Evolutionary conservation across 2,329 filamentous ascomycete species (phyloP), one percentile per base, ranked within the genome.

Genomic region (Aspergillus sp.): DNA sequence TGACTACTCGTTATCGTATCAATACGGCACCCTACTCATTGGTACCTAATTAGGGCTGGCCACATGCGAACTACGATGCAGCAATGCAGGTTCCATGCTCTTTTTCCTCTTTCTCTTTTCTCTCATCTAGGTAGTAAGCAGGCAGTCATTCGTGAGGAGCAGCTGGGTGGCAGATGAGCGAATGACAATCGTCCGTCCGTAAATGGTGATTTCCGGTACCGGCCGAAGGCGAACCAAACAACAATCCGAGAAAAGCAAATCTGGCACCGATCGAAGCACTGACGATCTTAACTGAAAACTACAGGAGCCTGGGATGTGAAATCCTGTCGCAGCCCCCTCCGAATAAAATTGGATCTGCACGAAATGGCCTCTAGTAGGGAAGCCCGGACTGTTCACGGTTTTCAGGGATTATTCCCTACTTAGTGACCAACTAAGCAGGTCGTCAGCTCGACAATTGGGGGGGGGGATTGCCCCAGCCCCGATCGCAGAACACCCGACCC

Each of bases 231-330:
- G 32, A 45, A 45, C 41, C 39, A 32, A 32, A 47, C 28, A 55
- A 47, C 53, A 15, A 36, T 36, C 53, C 30, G 41, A 55, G 53
- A 55, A 47, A 55, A 55, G 39, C 53, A 55, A 55, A 55, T 55
- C 53, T 55, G 53, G 39, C 53, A 36, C 53, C 53, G 53, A 55
- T 55, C 53, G 53, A 45, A 30, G 39, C 43, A 30, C 41, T 30
- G 53, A 15, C 39, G 53, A 55, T 55, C 53, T 30, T 47, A 45
- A 55, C 53, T 30, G n/a, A 32, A 55, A 30, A 32, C 25, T 32
- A 45, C 43, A 55, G 53, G 53, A 55, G 53, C 30, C 53, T 28
- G 53, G 53, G 39, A 30, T 45, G 15, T 47, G 52, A 32, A 47
- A 43, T 23, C 5, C 53, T 28, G 41, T 23, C 41, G 30, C 43